Base-by-base conservation (phyloP, 768 basidiomycete genomes). In the Tricholoma terreum region DNA sequence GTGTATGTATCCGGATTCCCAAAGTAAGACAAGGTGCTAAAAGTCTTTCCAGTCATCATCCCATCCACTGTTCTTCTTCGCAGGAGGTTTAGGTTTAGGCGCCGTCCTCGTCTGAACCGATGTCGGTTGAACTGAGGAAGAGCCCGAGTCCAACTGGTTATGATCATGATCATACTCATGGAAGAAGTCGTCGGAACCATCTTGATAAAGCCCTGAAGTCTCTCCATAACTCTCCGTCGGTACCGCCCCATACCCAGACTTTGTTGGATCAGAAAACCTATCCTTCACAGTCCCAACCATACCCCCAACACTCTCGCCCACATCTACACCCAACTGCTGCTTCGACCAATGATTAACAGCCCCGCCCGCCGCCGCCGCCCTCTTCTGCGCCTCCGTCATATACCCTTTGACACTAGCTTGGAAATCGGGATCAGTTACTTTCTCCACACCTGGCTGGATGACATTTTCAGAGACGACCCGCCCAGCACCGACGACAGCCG, bases 381-480 rank as follows among this genome's bases (percentile, higher is more conserved):
- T 80, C 65, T 81, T 84, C 62, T 85, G 80, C 6, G 87, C 87
- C 65, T 87, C 86, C 21, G 77, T 73, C 66, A 90, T 81, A 69
- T 92, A 92, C 14, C 85, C 86, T 62, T 79, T 80, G 51, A 95
- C 82, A 55, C 78, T 86, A 1, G 85, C 84, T 59, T 92, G 89
- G 62, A 96, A 81, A 52, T 74, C 79, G 10, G 94, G 94, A 68
- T 97, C 94, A 53, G 77, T 80, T 27, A 90, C 91, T 60, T 81
- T 84, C 65, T 90, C 88, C 69, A 95, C 75, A 19, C 90, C 88
- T 6, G 96, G 96, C 70, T 97, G 92, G 57, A 98, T 89, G 43
- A 98, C 89, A 63, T 84, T 88, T 68, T 94, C 90, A 61, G 84
- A 82, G 50, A 98, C 90, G 15, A 74, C 89, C 64, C 84, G 84